Evolutionary conservation across 2,329 filamentous ascomycete genomes (phyloP).

Genomic region (Byssoonygena ceratinophila): DNA sequence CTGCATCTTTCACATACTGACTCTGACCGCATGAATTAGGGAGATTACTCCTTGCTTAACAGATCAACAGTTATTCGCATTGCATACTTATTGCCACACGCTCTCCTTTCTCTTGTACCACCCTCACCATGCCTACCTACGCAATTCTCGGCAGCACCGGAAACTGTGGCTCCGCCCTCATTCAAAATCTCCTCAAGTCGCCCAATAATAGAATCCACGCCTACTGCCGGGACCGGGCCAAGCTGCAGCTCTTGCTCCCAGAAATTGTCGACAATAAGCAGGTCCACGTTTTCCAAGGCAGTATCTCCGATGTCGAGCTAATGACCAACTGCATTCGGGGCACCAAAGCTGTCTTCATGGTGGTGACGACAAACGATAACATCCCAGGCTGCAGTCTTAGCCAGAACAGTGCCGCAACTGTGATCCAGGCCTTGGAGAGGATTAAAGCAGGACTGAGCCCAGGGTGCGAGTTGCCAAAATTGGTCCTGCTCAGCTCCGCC

Average conservation of each 20-base stretch:
- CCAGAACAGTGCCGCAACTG: slow-evolving; percentile 28
- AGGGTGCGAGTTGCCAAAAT: slow-evolving; percentile 25
- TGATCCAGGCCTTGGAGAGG: slow-evolving; percentile 31
- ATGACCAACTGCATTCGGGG: slow-evolving; percentile 31
- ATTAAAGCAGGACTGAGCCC: slow-evolving; percentile 14
- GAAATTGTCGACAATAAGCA: slow-evolving; percentile 24
- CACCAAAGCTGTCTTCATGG: slow-evolving; percentile 33
- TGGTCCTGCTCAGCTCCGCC: slow-evolving; percentile 38
- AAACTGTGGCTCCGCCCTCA: slow-evolving; percentile 36
- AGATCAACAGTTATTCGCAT: no score
- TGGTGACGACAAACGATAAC: slow-evolving; percentile 37
- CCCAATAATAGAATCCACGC: slow-evolving; percentile 30
- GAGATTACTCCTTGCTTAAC: no score
- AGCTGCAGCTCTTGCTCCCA: slow-evolving; percentile 31
- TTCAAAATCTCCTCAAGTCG: slow-evolving; percentile 31
- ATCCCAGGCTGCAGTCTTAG: slow-evolving; percentile 33
- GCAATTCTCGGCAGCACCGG: slow-evolving; percentile 38
- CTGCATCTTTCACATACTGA: no score
- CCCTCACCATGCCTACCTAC: slow-evolving; percentile 21
- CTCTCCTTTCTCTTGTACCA: neutral
- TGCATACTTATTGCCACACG: neutral
- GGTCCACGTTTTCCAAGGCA: slow-evolving; percentile 36
- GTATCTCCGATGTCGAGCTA: slow-evolving; percentile 32
- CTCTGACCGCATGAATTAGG: no score
- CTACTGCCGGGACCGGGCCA: slow-evolving; percentile 37